Base-by-base conservation (phyloP, 2,329 filamentous ascomycete species). In the Hymenoscyphus salicellus region DNA sequence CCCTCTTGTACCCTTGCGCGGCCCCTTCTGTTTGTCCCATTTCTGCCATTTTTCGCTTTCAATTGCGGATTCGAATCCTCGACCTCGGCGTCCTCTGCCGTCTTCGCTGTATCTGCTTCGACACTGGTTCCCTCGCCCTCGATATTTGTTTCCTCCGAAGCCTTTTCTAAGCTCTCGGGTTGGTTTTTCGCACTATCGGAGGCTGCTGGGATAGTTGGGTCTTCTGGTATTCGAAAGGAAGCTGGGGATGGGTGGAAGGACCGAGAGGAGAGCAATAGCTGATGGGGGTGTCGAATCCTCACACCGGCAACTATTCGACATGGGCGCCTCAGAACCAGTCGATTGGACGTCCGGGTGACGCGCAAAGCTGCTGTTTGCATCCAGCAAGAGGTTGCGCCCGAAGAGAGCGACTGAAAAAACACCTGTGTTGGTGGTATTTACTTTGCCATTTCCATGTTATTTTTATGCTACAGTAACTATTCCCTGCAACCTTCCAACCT, bases 301-400 rank as follows among this genome's bases (percentile, higher is more conserved):
- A 68, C 66, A 26, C 73, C 73, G 32, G 67, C 71, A 56, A 75
- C 63, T 38, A 72, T 70, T 66, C 73, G 74, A 68, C 74, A 75
- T 56, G 71, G 64, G 58, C 66, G 62, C 65, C 71, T 69, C 59
- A 66, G 66, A 60, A 70, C 65, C 57, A 72, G 70, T 69, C 66
- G 66, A 20, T 66, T 67, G 65, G 70, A 70, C 69, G 69, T 72
- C 52, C 72, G 71, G 65, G 75, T 63, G 58, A 65, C 72, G 64
- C 68, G 64, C 52, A 73, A 63, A 65, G 69, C 68, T 72, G 69
- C 68, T 55, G 72, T 70, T 70, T 75, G 74, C 75, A 76, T 76
- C 66, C 73, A 70, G 71, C 52, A 69, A 55, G 33, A 30, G 17
- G 66, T 69, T 69, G 67, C 67, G 72, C 73, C 70, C 69, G 41